Base-by-base conservation (phyloP, 2,329 filamentous ascomycete genomes). In the Plenodomus lindquistii region DNA sequence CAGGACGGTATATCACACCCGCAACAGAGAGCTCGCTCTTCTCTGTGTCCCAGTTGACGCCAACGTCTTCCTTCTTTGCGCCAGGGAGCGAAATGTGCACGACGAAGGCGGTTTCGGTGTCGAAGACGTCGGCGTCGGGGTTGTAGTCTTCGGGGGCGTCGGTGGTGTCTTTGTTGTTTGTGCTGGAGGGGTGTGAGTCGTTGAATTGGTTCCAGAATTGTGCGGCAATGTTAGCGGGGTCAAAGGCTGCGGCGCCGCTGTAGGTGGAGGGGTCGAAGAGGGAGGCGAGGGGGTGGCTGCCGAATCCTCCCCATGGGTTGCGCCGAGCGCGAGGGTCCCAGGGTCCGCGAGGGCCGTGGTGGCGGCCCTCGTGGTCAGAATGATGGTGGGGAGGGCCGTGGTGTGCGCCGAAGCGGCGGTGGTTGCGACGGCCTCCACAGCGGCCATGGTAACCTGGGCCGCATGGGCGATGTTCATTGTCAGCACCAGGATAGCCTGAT, bases 41-140 rank as follows among this genome's bases (percentile, higher is more conserved):
- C 49, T 89, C 86, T 0, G 82, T 79, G 58, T 93, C 84, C 83
- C 88, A 95, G 69, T 86, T 85, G 38, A 94, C 83, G 48, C 82
- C 86, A 5, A 94, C 77, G 63, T 94, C 88, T 62, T 89, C 82
- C 73, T 91, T 92, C 74, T 86, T 86, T 1, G 86, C 89, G 20
- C 90, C 90, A 0, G 91, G 88, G 0, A 95, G 79, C 1, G 88
- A 86, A 40, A 84, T 66, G 70, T 94, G 89, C 8, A 94, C 74
- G 37, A 91, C 76, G 67, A 85, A 74, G 13, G 83, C 73, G 24
- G 75, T 73, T 6, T 83, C 73, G 4, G 85, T 87, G 67, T 87
- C 82, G 77, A 93, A 94, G 55, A 92, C 75, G 67, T 95, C 90
- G 46, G 86, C 77, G n/a, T 86, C 84, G 0, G 87, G 87, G 4